A percentile compares a stretch with the other conserved stretches of the same genome.
These are phyloP conservation scores for Mesembryanthemum crystallinum DNA, from an alignment of 148 eudicot genomes.

Conservation along the genomic window DNA sequence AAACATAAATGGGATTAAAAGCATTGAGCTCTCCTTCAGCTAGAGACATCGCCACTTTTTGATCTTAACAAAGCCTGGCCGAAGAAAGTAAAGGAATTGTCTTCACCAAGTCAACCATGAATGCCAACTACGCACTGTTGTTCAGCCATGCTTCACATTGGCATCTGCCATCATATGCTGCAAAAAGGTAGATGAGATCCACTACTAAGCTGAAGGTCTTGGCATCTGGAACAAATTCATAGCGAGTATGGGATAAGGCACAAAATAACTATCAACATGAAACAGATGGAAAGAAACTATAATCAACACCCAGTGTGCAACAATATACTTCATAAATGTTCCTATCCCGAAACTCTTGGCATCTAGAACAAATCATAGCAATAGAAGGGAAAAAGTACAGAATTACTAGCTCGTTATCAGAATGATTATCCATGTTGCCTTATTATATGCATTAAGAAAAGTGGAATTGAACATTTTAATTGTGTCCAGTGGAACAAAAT, in stretches of 20 bases:
- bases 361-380: neutral
- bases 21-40: neutral
- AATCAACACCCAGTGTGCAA: too few species aligned
- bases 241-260: neutral
- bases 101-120: neutral
- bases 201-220: neutral
- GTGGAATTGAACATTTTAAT: neutral
- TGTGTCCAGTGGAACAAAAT: too few species aligned
- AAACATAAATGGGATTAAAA: slow-evolving; percentile 5
- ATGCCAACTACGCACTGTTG: neutral
- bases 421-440: neutral
- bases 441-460: neutral
- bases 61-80: neutral
- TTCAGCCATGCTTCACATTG: neutral
- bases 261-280: neutral
- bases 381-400: neutral
- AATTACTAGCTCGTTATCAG: neutral
- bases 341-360: neutral
- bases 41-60: neutral
- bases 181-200: neutral
- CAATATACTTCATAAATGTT: too few species aligned
- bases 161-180: neutral
- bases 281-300: too few species aligned
- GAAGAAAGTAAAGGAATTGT: neutral
- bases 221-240: slow-evolving; percentile 5